Conservation (phyloP, 441 rosid genomes). For the Euphorbia schlechtendalii region DNA sequence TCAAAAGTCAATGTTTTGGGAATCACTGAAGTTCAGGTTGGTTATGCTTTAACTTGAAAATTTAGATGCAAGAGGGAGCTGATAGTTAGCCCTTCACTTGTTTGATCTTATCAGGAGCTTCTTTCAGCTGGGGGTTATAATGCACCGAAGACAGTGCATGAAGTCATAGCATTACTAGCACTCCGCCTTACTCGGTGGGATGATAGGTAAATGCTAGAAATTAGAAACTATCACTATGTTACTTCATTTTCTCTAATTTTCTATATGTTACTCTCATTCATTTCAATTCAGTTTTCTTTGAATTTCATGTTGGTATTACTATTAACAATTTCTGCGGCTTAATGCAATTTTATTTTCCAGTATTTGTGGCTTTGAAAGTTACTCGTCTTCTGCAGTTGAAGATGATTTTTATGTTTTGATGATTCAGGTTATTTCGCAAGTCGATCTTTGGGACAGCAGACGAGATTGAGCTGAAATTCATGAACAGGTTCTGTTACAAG, state of each 20-base stretch:
- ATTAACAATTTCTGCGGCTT: background rate
- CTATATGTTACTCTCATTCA: background rate
- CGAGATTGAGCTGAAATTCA: slow-evolving; percentile 83
- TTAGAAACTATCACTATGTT: background rate
- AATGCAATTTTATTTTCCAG: background rate
- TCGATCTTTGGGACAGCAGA: slow-evolving; percentile 91
- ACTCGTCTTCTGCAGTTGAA: background rate
- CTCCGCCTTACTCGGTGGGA: slow-evolving; percentile 89
- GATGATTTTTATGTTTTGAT: background rate
- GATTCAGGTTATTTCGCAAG: slow-evolving; percentile 76
- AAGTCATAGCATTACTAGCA: slow-evolving; percentile 75
- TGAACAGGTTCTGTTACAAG: slow-evolving; percentile 65
- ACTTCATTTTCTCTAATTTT: background rate
- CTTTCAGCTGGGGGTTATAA: slow-evolving; percentile 78
- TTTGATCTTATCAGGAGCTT: slow-evolving; percentile 48
- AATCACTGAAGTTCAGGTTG: slow-evolving; percentile 89
- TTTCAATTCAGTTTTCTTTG: background rate
- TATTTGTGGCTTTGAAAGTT: background rate
- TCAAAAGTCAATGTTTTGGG: slow-evolving; percentile 58
- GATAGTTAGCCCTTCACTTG: slow-evolving; percentile 1
- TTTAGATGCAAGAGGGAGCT: slow-evolving; percentile 9
- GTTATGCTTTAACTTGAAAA: slow-evolving; percentile 12
- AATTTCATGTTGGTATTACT: background rate
- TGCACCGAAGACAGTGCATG: slow-evolving; percentile 81
- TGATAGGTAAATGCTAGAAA: slow-evolving; percentile 57